Conservation (phyloP, 2,329 filamentous ascomycete species). For the Aspergillus aculeatus region DNA sequence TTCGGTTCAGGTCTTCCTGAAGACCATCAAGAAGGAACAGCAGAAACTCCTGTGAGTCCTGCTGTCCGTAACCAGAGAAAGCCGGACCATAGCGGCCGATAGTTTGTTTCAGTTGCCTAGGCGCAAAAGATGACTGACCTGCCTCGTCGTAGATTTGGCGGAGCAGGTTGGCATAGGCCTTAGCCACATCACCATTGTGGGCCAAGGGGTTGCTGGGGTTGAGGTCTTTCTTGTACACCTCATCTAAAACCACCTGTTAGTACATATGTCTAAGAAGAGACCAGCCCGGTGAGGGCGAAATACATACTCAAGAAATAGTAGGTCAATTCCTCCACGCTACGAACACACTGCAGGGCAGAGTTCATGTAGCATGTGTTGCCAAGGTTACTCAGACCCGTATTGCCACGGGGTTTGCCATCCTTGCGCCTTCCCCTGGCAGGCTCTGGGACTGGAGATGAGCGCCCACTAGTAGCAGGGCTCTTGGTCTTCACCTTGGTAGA, state of each 20-base stretch:
- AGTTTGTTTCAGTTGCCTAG: conserved; percentile 76
- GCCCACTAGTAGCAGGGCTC: conserved; percentile 54
- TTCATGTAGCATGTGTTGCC: conserved; percentile 99
- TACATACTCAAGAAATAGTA: conserved; percentile 73
- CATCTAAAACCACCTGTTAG: conserved; percentile 40
- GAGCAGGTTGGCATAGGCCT: conserved; percentile 73
- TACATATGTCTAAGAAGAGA: background rate
- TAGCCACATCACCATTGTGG: conserved; percentile 82
- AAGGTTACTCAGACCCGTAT: conserved; percentile 81
- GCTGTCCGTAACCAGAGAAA: conserved; percentile 92
- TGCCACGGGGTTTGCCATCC: conserved; percentile 69
- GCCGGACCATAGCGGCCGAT: conserved; percentile 78
- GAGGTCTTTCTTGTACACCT: conserved; percentile 73
- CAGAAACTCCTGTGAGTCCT: conserved; percentile 96
- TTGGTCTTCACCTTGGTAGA: conserved; percentile 40
- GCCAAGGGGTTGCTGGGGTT: conserved; percentile 84
- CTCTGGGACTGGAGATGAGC: conserved; percentile 66
- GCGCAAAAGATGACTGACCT: conserved; percentile 67
- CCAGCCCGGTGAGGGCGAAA: background rate
- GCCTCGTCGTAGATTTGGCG: conserved; percentile 73
- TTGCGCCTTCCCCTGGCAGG: conserved; percentile 69
- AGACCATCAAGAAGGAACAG: conserved; percentile 92
- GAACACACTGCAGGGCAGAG: conserved; percentile 89
- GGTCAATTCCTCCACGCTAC: conserved; percentile 88
- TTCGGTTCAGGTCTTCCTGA: conserved; percentile 90